phyloP scores from a whole-genome alignment of 345 rosid species.

The Corchorus capsularis region DNA sequence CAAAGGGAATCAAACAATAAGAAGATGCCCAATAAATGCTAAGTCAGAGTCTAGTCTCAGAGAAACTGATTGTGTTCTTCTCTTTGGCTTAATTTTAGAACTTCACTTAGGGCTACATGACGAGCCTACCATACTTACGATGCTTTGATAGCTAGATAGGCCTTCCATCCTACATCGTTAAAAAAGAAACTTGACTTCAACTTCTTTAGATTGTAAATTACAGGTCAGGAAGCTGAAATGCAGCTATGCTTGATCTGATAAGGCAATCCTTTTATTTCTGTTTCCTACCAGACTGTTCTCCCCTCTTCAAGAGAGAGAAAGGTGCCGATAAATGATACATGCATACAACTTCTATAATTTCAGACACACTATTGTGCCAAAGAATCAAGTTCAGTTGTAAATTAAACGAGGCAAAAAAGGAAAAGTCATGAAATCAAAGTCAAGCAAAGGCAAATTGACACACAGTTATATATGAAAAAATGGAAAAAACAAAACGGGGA shows the following conservation, averaged over 20 bases:
- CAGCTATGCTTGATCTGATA: not conserved
- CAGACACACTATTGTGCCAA: not conserved
- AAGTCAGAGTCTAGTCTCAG: not conserved
- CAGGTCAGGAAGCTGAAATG: not conserved
- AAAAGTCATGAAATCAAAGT: too few species aligned
- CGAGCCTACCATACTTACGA: not conserved
- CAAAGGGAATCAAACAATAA: not conserved
- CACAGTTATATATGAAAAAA: too few species aligned
- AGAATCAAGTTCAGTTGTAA: not conserved
- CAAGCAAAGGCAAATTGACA: too few species aligned
- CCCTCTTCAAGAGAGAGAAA: not conserved
- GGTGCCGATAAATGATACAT: not conserved
- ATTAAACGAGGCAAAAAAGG: too few species aligned
- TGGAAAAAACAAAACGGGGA: too few species aligned
- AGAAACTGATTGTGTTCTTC: not conserved
- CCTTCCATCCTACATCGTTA: not conserved
- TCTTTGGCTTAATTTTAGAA: not conserved
- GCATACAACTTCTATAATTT: not conserved
- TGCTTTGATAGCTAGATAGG: not conserved
- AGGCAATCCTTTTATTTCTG: not conserved
- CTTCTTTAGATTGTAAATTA: not conserved
- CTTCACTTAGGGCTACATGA: conserved; percentile 12
- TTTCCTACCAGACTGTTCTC: not conserved
- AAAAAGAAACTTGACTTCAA: not conserved
- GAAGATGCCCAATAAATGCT: not conserved